A percentile compares a stretch with the other conserved stretches of the same genome.
Evolutionary conservation across 1,139 yeast genomes (phyloP).

Genomic region (Starmera stellimalicola): DNA sequence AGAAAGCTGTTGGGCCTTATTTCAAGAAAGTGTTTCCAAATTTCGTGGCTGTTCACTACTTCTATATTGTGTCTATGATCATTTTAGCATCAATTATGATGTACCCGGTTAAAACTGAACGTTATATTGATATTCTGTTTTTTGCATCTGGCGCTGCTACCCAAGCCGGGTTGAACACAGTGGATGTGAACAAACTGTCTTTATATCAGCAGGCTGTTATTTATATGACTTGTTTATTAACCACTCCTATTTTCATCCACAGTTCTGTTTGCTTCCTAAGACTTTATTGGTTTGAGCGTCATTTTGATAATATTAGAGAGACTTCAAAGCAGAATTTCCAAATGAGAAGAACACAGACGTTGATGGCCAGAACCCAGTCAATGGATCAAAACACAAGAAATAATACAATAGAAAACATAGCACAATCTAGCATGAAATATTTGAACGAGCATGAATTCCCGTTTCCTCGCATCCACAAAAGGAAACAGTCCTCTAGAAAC

Average conservation of each 20-base stretch:
- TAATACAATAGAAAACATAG: too few relatives aligned
- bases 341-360: conserved; percentile 73
- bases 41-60: conserved; percentile 73
- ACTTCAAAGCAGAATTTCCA: conserved; percentile 65
- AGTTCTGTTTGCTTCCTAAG: conserved; percentile 72
- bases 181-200: conserved; percentile 49
- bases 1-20: conserved; percentile 33
- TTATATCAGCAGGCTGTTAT: conserved; percentile 73
- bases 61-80: conserved; percentile 43
- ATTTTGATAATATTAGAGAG: conserved; percentile 73
- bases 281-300: conserved; percentile 80
- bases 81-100: conserved; percentile 64
- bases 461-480: too few relatives aligned
- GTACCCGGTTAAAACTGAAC: conserved; percentile 59
- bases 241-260: conserved; percentile 89
- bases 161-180: conserved; percentile 86
- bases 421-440: too few relatives aligned
- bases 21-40: conserved; percentile 51
- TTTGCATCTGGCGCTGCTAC: conserved; percentile 70
- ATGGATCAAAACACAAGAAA: conserved; percentile 14
- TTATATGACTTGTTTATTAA: conserved; percentile 48
- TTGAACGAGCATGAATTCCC: too few relatives aligned
- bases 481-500: too few relatives aligned
- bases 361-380: conserved; percentile 41
- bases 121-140: conserved; percentile 74